phyloP scores from a whole-genome alignment of 1,139 yeast species.

The Suhomyces bokatorum region DNA sequence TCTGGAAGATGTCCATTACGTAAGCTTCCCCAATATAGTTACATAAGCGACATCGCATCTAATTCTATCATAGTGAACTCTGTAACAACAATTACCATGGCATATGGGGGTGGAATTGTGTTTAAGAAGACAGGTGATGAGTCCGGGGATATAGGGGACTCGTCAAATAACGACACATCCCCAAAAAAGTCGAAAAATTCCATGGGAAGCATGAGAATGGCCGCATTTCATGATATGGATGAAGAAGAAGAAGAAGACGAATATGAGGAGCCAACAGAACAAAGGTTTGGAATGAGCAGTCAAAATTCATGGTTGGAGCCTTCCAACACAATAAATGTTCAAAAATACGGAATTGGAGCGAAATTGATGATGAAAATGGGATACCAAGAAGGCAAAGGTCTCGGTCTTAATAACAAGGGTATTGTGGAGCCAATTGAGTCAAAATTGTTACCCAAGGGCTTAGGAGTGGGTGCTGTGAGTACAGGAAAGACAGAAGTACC shows the following conservation, averaged over 20 bases:
- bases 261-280: slow-evolving; percentile 18
- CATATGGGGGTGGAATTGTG: slow-evolving; percentile 10
- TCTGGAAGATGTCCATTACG: not conserved
- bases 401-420: slow-evolving; percentile 73
- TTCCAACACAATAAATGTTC: slow-evolving; percentile 10
- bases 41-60: not conserved
- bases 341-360: slow-evolving; percentile 83
- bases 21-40: not conserved
- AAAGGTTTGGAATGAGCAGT: not conserved
- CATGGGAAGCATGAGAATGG: slow-evolving; percentile 9
- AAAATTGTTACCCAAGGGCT: slow-evolving; percentile 60
- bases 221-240: slow-evolving; percentile 18
- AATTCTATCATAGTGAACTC: not conserved
- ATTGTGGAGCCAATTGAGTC: slow-evolving; percentile 78
- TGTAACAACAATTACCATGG: not conserved
- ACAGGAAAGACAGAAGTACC: slow-evolving; percentile 24
- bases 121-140: slow-evolving; percentile 7
- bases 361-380: slow-evolving; percentile 82
- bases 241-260: slow-evolving; percentile 15
- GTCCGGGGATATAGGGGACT: not conserved
- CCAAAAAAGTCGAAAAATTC: not conserved
- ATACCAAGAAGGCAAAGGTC: slow-evolving; percentile 76
- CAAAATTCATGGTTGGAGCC: slow-evolving; percentile 6
- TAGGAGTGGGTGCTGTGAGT: slow-evolving; percentile 69
- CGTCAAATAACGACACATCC: not conserved